Evolutionary conservation across 805 yeast genomes (phyloP).

Genomic region (Candida bentonensis): DNA sequence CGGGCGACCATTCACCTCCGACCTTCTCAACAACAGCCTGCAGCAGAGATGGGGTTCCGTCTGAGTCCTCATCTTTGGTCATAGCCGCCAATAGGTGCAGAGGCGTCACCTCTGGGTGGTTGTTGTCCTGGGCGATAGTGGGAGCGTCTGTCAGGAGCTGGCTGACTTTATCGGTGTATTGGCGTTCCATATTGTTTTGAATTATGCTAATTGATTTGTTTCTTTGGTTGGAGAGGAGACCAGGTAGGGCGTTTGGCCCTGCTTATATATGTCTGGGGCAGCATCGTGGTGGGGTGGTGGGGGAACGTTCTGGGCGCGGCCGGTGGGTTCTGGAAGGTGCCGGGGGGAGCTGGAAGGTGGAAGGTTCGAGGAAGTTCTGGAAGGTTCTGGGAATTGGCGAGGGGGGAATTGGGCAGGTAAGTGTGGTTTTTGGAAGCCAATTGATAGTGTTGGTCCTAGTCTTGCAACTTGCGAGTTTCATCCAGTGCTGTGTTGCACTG

Average conservation of each 20-base stretch:
- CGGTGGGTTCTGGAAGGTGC: background rate
- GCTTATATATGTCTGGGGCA: background rate
- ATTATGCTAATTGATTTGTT: background rate
- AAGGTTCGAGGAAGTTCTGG: background rate
- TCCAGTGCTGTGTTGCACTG: too few species aligned
- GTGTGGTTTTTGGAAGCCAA: background rate
- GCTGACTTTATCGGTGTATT: conserved; percentile 89
- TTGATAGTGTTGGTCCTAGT: background rate
- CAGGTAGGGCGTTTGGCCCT: too few species aligned
- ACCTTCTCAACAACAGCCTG: conserved; percentile 76
- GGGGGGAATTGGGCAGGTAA: background rate
- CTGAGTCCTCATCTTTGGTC: conserved; percentile 50
- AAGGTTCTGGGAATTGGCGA: conserved; percentile 1
- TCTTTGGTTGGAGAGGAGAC: too few species aligned
- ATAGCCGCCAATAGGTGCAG: conserved; percentile 85
- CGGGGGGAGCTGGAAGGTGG: background rate
- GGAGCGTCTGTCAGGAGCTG: conserved; percentile 66
- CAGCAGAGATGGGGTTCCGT: conserved; percentile 45
- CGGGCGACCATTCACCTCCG: conserved; percentile 70
- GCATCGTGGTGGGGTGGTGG: background rate
- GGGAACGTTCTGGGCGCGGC: background rate
- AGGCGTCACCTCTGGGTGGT: conserved; percentile 76
- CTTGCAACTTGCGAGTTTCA: too few species aligned
- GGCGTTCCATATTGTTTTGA: conserved; percentile 17
- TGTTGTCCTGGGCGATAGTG: conserved; percentile 69